phyloP scores from a whole-genome alignment of 2,329 filamentous ascomycete species.

The Salinomyces thailandicus region DNA sequence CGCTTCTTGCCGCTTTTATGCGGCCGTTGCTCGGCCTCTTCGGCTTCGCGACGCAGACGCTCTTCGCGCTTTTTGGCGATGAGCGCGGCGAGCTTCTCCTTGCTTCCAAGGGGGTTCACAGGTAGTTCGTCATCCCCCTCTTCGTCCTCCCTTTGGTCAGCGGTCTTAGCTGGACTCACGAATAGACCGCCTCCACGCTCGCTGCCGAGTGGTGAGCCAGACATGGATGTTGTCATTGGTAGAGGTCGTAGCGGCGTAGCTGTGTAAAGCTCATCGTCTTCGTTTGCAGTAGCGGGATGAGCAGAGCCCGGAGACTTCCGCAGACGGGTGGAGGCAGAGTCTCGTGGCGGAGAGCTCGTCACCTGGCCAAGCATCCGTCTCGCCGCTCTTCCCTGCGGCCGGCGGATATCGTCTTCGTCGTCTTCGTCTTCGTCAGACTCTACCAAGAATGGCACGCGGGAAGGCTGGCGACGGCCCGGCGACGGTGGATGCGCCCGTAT shows the following conservation, averaged over 20 bases:
- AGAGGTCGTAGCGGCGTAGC: conserved; percentile 16
- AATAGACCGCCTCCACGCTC: conserved; percentile 15
- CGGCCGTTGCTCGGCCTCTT: conserved; percentile 2
- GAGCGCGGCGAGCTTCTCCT: conserved; percentile 21
- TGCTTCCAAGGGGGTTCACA: conserved; percentile 11
- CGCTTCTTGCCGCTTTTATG: not conserved
- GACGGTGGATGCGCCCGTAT: not conserved
- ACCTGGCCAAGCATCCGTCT: conserved; percentile 20
- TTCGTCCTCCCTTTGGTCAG: conserved; percentile 8
- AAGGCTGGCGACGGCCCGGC: not conserved
- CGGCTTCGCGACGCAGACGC: conserved; percentile 17
- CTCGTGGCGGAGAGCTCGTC: not conserved
- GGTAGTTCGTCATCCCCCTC: conserved; percentile 15
- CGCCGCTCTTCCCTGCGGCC: conserved; percentile 20
- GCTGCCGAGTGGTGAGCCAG: conserved; percentile 9
- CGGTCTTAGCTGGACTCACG: conserved; percentile 21
- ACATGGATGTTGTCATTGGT: conserved; percentile 4
- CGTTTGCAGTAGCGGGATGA: not conserved
- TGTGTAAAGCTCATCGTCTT: conserved; percentile 22
- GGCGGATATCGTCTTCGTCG: conserved; percentile 7
- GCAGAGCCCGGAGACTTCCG: too few species aligned
- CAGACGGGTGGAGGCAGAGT: not conserved
- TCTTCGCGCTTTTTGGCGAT: conserved; percentile 23
- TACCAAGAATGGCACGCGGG: not conserved
- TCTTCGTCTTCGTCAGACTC: conserved; percentile 12